Evolutionary conservation across 2,329 filamentous ascomycete genomes (phyloP).

Genomic region (Phialophora tarda): DNA sequence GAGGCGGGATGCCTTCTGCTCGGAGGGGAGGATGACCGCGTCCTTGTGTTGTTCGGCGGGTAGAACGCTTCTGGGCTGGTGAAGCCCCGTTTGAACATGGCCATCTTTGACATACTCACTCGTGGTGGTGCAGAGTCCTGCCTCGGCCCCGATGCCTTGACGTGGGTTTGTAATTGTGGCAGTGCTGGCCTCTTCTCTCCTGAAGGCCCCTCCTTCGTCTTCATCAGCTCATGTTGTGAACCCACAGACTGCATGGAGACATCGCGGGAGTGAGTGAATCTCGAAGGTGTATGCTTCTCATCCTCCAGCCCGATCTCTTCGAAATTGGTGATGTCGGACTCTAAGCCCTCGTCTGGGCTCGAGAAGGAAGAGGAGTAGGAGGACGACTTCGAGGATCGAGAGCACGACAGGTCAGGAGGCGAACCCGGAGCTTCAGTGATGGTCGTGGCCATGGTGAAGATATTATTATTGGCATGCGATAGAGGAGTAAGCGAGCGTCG

Average conservation of each 20-base stretch:
- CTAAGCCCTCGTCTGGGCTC: slow-evolving; percentile 57
- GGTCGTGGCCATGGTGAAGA: slow-evolving; percentile 51
- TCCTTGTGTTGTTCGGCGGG: slow-evolving; percentile 22
- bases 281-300: slow-evolving; percentile 54
- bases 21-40: slow-evolving; percentile 35
- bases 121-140: slow-evolving; percentile 24
- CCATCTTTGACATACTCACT: slow-evolving; percentile 16
- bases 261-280: slow-evolving; percentile 30
- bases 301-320: slow-evolving; percentile 91
- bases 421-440: slow-evolving; percentile 63
- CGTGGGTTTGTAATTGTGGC: slow-evolving; percentile 30
- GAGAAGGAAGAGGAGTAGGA: slow-evolving; percentile 81
- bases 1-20: slow-evolving; percentile 25
- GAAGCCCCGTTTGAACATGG: slow-evolving; percentile 28
- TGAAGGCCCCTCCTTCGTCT: slow-evolving; percentile 16
- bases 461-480: slow-evolving; percentile 26
- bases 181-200: slow-evolving; percentile 24
- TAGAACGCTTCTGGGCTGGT: slow-evolving; percentile 30
- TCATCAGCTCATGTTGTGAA: slow-evolving; percentile 41
- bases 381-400: slow-evolving; percentile 89
- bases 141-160: slow-evolving; percentile 9
- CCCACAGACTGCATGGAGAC: slow-evolving; percentile 37
- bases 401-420: slow-evolving; percentile 78
- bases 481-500: slow-evolving; percentile 27
- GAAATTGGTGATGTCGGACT: slow-evolving; percentile 80